Conservation (phyloP, 2,329 filamentous ascomycete genomes). For the Beauveria medogensis region DNA sequence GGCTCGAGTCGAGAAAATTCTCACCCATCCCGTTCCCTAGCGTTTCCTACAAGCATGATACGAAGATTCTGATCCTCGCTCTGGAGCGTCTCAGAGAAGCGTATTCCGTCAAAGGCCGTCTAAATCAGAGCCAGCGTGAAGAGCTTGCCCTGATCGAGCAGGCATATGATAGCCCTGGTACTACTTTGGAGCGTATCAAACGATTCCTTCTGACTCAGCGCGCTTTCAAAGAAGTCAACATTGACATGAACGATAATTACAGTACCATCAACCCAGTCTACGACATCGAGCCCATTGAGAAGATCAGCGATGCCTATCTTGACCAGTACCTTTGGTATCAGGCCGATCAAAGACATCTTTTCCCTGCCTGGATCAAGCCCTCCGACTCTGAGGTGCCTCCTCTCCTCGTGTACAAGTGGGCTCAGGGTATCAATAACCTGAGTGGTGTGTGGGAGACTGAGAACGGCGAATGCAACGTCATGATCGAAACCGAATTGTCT, state of each 20-base stretch:
- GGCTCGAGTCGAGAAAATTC: constrained; percentile 96
- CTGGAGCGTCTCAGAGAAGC: constrained; percentile 88
- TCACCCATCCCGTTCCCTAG: constrained; percentile 98
- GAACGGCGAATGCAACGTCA: constrained; percentile 94
- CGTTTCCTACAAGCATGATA: constrained; percentile 99
- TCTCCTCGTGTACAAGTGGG: constrained; percentile 95
- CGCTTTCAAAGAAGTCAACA: constrained; percentile 98
- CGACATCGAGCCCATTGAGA: constrained; percentile 97
- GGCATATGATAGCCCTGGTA: constrained; percentile 95
- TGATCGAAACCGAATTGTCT: constrained; percentile 97
- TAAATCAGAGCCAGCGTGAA: constrained; percentile 96
- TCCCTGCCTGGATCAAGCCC: constrained; percentile 98
- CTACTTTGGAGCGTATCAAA: constrained; percentile 92
- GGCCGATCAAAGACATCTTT: constrained; percentile 91
- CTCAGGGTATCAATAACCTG: constrained; percentile 97
- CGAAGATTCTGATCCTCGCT: constrained; percentile 94
- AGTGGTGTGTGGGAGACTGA: constrained; percentile 90
- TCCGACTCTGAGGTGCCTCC: constrained; percentile 97
- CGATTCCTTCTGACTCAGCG: constrained; percentile 93
- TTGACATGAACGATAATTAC: constrained; percentile 99
- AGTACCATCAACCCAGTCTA: constrained; percentile 98
- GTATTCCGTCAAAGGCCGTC: constrained; percentile 92
- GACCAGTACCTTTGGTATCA: constrained; percentile 99
- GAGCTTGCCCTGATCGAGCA: constrained; percentile 95
- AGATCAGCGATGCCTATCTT: constrained; percentile 97